Evolutionary conservation across 768 basidiomycete species (phyloP), one percentile per base, ranked within the genome.

Genomic region (Dentipellis sp.): DNA sequence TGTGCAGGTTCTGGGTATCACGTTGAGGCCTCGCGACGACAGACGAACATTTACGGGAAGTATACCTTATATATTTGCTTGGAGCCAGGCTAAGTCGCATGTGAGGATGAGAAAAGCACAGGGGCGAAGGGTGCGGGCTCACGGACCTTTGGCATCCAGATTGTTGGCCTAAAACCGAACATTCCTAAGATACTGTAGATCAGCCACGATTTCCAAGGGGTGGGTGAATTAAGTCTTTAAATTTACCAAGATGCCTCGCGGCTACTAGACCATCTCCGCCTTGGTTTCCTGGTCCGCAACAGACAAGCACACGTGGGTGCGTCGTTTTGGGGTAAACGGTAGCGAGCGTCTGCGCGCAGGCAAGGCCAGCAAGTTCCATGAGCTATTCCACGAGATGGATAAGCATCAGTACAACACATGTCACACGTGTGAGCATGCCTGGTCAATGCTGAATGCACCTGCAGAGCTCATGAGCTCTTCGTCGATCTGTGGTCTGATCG

Each of bases 211-310:
- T 50, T 8, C 6, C 37, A 2, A n/a, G 9, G 35, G n/a, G 11
- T 36, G 51, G 6, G 19, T 8, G 34, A 17, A 49, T n/a, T 5
- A 22, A 22, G 19, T 9, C 21, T 23, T 12, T 3, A 4, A 35
- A 66, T 80, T 54, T 61, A 90, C 91, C 83, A 8, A 99, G 79
- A 72, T 99, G 97, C 46, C 95, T 78, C 45, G 97, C 97, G 29
- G 97, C 97, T 22, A 97, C 95, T 0, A 99, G 75, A 3, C 97
- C 97, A 71, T 99, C 97, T 11, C 97, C 97, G 1, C 93, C 92
- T 75, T 98, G 95, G 65, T 98, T 98, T 42, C 97, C 97, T 7
- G 97, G 94, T 16, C 97, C 97, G 67, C 94, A 97, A 64, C 91
- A 93, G 10, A 98, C 90, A n/a, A 98, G 74, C 6, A 98, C 91